phyloP scores from a whole-genome alignment of 116 monocot genomes.

The Cymodocea nodosa region DNA sequence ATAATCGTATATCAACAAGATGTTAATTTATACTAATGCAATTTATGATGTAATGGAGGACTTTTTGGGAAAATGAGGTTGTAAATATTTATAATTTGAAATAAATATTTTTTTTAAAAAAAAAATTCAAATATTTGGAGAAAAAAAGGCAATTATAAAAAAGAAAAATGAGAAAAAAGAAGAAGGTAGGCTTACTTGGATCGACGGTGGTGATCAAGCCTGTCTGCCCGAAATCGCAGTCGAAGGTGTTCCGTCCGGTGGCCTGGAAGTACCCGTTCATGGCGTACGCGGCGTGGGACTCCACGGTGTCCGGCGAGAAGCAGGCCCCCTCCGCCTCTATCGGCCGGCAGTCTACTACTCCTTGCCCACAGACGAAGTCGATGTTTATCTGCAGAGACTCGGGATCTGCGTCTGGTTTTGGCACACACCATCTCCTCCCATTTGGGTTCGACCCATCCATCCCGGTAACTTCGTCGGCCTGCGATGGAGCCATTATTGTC shows the following conservation, averaged over 20 bases:
- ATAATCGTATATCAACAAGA: no score
- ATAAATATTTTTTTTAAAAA: no score
- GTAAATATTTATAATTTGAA: no score
- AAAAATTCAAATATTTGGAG: no score
- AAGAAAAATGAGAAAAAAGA: no score
- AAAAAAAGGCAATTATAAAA: no score
- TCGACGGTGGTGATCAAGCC: conserved; percentile 21
- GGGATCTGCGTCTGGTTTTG: conserved; percentile 11
- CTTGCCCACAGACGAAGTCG: conserved; percentile 42
- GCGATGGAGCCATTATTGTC: no score
- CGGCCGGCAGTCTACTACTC: conserved; percentile 31
- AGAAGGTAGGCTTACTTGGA: conserved; percentile 31
- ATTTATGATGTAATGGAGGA: no score
- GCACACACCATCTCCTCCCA: conserved; percentile 41
- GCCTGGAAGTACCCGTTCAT: conserved; percentile 45
- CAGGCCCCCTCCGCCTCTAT: conserved; percentile 34
- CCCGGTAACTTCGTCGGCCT: background rate
- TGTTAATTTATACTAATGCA: no score
- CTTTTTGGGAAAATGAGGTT: no score
- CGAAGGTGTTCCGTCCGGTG: conserved; percentile 16
- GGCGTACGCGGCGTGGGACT: conserved; percentile 36
- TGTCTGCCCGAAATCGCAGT: conserved; percentile 39
- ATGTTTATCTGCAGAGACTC: conserved; percentile 36
- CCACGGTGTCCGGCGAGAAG: conserved; percentile 24
- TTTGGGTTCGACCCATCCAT: background rate